Base-by-base conservation (phyloP, 2,329 filamentous ascomycete species). In the Ambrosiella xylebori region DNA sequence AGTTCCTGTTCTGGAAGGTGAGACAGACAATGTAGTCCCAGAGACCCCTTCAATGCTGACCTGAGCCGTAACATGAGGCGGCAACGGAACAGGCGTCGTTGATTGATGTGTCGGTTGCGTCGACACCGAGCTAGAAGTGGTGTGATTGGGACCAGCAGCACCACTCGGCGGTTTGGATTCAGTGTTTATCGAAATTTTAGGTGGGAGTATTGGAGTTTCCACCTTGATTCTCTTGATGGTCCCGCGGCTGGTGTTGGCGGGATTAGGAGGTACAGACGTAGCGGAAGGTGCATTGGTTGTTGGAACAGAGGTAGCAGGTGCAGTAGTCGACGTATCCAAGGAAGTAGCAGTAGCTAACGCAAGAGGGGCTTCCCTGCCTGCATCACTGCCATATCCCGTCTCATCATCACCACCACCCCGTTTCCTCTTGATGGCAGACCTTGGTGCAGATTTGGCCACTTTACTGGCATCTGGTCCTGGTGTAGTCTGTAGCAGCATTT, bases 201-300 rank as follows among this genome's bases (percentile, higher is more conserved):
- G 72, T 47, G 73, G 73, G 54, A 74, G 76, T 37, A 80, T 71
- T 9, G 77, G 78, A 12, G 78, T 80, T 65, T 80, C 78, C 27
- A 74, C 79, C 66, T 80, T 80, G 62, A 70, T 74, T 39, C 76
- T 73, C 65, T 80, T 80, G 15, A 51, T 54, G 17, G 38, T n/a
- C 39, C 35, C 12, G 6, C 58, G 58, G 13, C 47, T 27, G 38
- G 11, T 35, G 38, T 37, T 35, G 69, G 59, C 58, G 69, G 71
- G 37, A 74, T 74, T 39, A 67, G 69, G n/a, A 65, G 56, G 37
- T 3, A 51, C 37, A 17, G 55, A n/a, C 8, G 56, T 27, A 4
- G 58, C 6, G 7, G 47, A 3, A 11, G 50, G 39, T 15, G 39
- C 45, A 41, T 36, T n/a, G 13, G 36, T 51, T 12, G 27, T 47